Evolutionary conservation across 2,329 filamentous ascomycete genomes (phyloP), one percentile per base, ranked within the genome.

Genomic region (Aspergillus puulaauensis): DNA sequence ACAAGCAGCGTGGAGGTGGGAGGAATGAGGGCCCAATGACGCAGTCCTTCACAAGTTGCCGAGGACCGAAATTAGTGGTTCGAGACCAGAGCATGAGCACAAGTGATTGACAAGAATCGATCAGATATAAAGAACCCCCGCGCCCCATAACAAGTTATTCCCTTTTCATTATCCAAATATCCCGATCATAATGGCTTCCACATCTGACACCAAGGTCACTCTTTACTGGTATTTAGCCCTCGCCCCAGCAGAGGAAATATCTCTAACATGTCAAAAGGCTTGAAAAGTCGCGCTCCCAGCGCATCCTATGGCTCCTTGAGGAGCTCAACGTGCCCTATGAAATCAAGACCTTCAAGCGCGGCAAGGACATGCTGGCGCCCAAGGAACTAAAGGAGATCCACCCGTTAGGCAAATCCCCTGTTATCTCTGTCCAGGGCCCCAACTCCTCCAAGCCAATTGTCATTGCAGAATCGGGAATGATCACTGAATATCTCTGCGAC

Each of bases 221-320:
- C 80, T 89, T 37, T 85, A 88, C 73, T 89, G 86, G 86, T 31
- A 31, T 87, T 74, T 56, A 71, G 60, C 3, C 14, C 3, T 14
- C 11, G 23, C 8, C 17, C 7, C 21, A 11, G 2, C 6, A 4
- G n/a, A 41, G 37, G 52, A 46, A 61, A 31, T 9, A 31, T 31
- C 2, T 9, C 33, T 21, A 46, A 50, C 12, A 23, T 35, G 6
- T 15, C 15, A 9, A 9, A 54, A 96, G 91, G 91, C 88, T 96
- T 60, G 85, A 93, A 66, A 81, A 89, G 66, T 96, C 91, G 56
- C 89, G 92, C 65, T 86, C 90, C 12, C 90, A 96, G 74, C 86
- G 90, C 61, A 89, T 93, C 58, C 79, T 95, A 45, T 96, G 90
- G 90, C 86, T 96, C 6, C 83, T 96, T 44, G 90, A 95, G 72